A percentile compares a stretch with the other conserved stretches of the same genome.
Conservation (phyloP, 352 stramenopile genomes). For the Pythium sp. region DNA sequence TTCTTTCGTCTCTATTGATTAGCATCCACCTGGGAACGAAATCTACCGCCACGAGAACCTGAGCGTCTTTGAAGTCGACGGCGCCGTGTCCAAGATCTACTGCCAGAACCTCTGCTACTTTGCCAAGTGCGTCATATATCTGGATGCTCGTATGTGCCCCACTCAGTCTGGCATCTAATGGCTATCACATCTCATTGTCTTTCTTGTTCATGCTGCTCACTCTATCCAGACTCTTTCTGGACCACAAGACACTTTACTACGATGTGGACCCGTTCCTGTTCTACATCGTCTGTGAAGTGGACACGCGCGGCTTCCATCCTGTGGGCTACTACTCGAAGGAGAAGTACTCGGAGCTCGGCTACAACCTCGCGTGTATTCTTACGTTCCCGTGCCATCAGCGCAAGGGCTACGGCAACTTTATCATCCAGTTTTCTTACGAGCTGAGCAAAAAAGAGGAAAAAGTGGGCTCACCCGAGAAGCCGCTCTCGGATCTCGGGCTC, state of each 20-base stretch:
- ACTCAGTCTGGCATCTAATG: neutral
- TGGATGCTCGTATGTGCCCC: neutral
- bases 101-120: conserved; percentile 99
- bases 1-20: conserved; percentile 2
- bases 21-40: conserved; percentile 80
- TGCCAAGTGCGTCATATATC: conserved; percentile 80
- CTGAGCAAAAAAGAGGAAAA: conserved; percentile 98
- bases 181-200: neutral
- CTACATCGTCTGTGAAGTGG: conserved; percentile 97
- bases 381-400: conserved; percentile 99
- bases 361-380: conserved; percentile 99
- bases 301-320: conserved; percentile 89
- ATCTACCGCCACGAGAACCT: conserved; percentile 95
- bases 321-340: conserved; percentile 99
- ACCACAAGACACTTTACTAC: conserved; percentile 99
- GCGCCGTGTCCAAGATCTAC: conserved; percentile 95
- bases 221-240: conserved; percentile 90
- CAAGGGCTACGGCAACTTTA: conserved; percentile 99
- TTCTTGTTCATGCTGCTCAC: neutral
- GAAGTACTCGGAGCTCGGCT: conserved; percentile 97
- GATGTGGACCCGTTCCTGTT: conserved; percentile 99
- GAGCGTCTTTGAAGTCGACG: conserved; percentile 97
- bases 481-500: conserved; percentile 97
- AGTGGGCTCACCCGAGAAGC: conserved; percentile 98
- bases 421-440: conserved; percentile 99